Evolutionary conservation across 352 stramenopile genomes (phyloP), one percentile per base, ranked within the genome.

Genomic region (Phytophthora brassicae): DNA sequence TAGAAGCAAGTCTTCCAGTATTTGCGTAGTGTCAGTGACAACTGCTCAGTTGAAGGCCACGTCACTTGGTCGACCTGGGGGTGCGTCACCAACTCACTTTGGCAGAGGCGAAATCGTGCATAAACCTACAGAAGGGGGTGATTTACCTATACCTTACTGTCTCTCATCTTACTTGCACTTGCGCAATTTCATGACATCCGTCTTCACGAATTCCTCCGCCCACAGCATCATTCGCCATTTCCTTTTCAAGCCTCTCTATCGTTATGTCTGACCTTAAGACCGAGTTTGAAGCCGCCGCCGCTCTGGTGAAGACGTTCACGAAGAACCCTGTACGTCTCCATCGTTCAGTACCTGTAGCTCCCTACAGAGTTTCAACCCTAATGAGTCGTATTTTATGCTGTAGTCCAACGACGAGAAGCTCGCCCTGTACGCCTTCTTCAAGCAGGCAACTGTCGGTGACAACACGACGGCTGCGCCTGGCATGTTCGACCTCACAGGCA

Each of bases 321-420:
- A 91, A 89, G 72, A 74, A 74, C 17, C 81, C 79, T 29, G 75
- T 84, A 67, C 46, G 75, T 41, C 29, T 14, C 29, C 29, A 36
- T 5, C 29, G 29, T n/a, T n/a, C n/a, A n/a, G n/a, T n/a, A n/a
- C n/a, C n/a, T n/a, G n/a, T n/a, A n/a, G n/a, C n/a, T n/a, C n/a
- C n/a, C n/a, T n/a, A n/a, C n/a, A n/a, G n/a, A n/a, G n/a, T n/a
- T n/a, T n/a, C n/a, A n/a, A n/a, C n/a, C n/a, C n/a, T n/a, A n/a
- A n/a, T n/a, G n/a, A n/a, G n/a, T n/a, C n/a, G n/a, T n/a, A n/a
- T n/a, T n/a, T n/a, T n/a, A n/a, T n/a, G n/a, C n/a, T 17, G 35
- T 52, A 86, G 65, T 70, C 68, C n/a, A 94, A 97, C 83, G 84
- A 94, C 47, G 86, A 97, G 68, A 96, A 96, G 81, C 85, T 97